A percentile compares a stretch with the other conserved stretches of the same genome.
phyloP scores from a whole-genome alignment of 495 filamentous ascomycete genomes.

The Monascus purpureus region DNA sequence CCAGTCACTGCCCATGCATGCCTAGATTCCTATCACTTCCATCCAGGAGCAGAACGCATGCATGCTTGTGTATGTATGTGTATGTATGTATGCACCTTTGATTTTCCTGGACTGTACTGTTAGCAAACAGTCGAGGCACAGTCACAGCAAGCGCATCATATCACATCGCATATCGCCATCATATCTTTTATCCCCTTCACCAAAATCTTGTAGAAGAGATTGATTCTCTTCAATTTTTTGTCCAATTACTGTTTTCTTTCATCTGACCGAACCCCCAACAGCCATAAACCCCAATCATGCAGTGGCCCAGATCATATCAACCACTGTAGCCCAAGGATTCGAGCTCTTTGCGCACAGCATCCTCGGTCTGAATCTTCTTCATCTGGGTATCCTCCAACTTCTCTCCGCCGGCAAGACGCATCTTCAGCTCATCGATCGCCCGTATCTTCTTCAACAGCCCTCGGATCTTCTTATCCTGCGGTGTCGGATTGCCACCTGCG shows the following conservation, averaged over 20 bases:
- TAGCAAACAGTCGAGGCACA: slow-evolving; percentile 2
- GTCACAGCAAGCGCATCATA: too few relatives aligned
- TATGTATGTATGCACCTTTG: background rate
- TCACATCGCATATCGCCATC: too few relatives aligned
- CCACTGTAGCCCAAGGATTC: slow-evolving; percentile 43
- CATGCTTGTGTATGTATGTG: slow-evolving; percentile 3
- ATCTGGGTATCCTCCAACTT: slow-evolving; percentile 96
- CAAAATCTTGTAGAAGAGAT: too few relatives aligned
- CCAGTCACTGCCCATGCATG: too few relatives aligned
- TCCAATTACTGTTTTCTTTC: too few relatives aligned
- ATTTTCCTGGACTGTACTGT: background rate
- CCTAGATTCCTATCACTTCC: too few relatives aligned
- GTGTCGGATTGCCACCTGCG: slow-evolving; percentile 19
- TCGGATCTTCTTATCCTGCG: slow-evolving; percentile 77
- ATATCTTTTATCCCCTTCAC: too few relatives aligned
- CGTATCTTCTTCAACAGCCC: slow-evolving; percentile 91
- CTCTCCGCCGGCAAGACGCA: slow-evolving; percentile 84
- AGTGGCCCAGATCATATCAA: too few relatives aligned
- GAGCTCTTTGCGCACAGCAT: slow-evolving; percentile 66
- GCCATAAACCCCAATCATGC: too few relatives aligned
- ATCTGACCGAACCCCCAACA: too few relatives aligned
- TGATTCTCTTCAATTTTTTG: too few relatives aligned
- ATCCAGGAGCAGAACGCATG: slow-evolving; percentile 2
- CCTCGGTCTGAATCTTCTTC: slow-evolving; percentile 93
- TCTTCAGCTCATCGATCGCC: slow-evolving; percentile 94